A percentile compares a stretch with the other conserved stretches of the same genome.
Evolutionary conservation across 2,329 filamentous ascomycete genomes (phyloP).

Genomic region (Zymoseptoria tritici): DNA sequence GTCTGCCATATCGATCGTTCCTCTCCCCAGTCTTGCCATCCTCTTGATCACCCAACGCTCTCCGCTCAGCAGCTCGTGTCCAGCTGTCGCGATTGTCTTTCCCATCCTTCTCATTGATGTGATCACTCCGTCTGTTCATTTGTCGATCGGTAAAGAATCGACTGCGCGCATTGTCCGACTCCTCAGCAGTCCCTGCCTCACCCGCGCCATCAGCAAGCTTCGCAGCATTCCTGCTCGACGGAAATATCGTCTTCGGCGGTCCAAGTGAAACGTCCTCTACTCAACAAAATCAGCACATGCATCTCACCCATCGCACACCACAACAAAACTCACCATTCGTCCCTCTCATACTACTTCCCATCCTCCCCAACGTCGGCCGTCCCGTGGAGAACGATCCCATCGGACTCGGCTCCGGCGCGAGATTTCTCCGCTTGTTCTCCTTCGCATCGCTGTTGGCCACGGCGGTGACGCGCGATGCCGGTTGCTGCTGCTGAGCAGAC

Average conservation of each 20-base stretch:
- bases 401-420: constrained; percentile 16
- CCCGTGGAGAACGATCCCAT: constrained; percentile 33
- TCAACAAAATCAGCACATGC: not conserved
- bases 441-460: constrained; percentile 9
- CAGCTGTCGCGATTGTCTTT: constrained; percentile 60
- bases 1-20: constrained; percentile 44
- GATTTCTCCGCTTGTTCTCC: not conserved
- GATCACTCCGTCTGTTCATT: constrained; percentile 33
- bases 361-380: constrained; percentile 23
- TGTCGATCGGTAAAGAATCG: constrained; percentile 39
- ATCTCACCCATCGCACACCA: constrained; percentile 14
- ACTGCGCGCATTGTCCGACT: constrained; percentile 29
- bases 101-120: constrained; percentile 28
- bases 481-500: constrained; percentile 13
- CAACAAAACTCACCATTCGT: constrained; percentile 12
- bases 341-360: constrained; percentile 12
- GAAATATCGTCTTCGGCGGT: constrained; percentile 74
- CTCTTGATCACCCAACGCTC: constrained; percentile 41
- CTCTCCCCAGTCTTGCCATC: constrained; percentile 54
- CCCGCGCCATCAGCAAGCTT: constrained; percentile 26
- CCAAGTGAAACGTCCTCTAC: constrained; percentile 79
- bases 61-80: constrained; percentile 66
- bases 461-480: constrained; percentile 8
- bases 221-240: constrained; percentile 58
- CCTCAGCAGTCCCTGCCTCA: constrained; percentile 35